Conservation (phyloP, 192 early-diverging fungal genomes). For the Phlyctochytrium bullatum region DNA sequence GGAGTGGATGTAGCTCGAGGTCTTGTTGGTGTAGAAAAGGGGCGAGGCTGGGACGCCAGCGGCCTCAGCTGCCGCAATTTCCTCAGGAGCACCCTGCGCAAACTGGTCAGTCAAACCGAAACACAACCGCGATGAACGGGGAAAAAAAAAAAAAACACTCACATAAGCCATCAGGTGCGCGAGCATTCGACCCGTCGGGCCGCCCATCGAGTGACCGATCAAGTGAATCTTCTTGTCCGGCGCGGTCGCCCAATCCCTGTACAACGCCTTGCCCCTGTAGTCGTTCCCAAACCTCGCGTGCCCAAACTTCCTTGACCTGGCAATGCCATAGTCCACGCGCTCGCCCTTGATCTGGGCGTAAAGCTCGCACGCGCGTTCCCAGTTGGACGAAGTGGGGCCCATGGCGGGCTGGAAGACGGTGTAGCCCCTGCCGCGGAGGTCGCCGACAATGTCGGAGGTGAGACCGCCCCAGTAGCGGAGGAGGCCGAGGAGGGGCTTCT, state of each 20-base stretch:
- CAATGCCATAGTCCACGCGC: slow-evolving; percentile 24
- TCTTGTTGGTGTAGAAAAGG: slow-evolving; percentile 26
- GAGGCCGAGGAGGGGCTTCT: neutral
- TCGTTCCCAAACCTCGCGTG: slow-evolving; percentile 22
- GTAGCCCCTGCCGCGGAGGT: slow-evolving; percentile 18
- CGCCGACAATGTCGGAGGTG: slow-evolving; percentile 13
- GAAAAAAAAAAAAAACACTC: too few species aligned
- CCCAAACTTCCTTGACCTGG: slow-evolving; percentile 12
- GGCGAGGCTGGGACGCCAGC: slow-evolving; percentile 14
- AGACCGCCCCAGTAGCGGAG: slow-evolving; percentile 25
- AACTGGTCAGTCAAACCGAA: too few species aligned
- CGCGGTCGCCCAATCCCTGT: neutral
- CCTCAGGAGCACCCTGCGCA: slow-evolving; percentile 9
- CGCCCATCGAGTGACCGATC: slow-evolving; percentile 26
- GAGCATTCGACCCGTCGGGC: slow-evolving; percentile 23
- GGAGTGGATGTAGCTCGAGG: slow-evolving; percentile 2
- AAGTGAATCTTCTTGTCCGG: slow-evolving; percentile 17
- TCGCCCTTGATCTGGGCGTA: slow-evolving; percentile 29
- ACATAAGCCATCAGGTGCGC: slow-evolving; percentile 15
- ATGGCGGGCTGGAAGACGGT: neutral
- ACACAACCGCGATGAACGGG: too few species aligned
- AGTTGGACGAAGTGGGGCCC: slow-evolving; percentile 12
- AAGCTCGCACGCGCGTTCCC: slow-evolving; percentile 29
- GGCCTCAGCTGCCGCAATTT: slow-evolving; percentile 17
- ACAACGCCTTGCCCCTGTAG: slow-evolving; percentile 16